phyloP scores from a whole-genome alignment of 305 asterid species.

The Withania somnifera region DNA sequence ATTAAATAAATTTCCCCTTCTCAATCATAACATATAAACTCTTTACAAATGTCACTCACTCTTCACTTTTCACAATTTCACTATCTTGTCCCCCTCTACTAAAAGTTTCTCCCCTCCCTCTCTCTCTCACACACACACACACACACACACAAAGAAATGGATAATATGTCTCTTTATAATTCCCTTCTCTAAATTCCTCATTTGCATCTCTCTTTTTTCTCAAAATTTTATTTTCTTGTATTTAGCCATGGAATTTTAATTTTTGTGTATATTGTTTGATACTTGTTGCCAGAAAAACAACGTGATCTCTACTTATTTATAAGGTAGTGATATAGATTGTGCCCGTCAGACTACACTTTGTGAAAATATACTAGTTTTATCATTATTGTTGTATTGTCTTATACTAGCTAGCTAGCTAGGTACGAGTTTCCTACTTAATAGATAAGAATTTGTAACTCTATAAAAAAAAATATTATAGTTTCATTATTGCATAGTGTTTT shows the following conservation, averaged over 20 bases:
- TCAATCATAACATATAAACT: neutral
- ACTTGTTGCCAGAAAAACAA: too few species aligned
- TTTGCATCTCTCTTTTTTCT: neutral
- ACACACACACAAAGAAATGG: neutral
- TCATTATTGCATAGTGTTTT: too few species aligned
- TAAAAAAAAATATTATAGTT: too few species aligned
- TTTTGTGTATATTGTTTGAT: neutral
- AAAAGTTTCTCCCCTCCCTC: neutral
- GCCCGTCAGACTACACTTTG: too few species aligned
- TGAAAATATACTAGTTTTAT: too few species aligned
- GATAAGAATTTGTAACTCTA: too few species aligned
- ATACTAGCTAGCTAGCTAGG: neutral
- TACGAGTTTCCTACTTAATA: too few species aligned
- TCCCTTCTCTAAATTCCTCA: neutral
- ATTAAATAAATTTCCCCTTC: neutral
- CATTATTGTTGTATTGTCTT: too few species aligned
- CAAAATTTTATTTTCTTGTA: neutral
- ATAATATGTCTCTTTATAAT: neutral
- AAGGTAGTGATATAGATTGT: too few species aligned
- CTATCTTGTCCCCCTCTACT: neutral
- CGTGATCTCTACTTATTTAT: too few species aligned
- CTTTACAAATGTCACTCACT: neutral
- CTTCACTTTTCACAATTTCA: neutral
- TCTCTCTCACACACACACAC: too few species aligned
- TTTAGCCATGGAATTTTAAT: neutral